Percentiles rank a stretch among this genome's conserved stretches.
Evolutionary conservation across 1,139 yeast genomes (phyloP).

Genomic region (Lodderomyces parapsilosis): DNA sequence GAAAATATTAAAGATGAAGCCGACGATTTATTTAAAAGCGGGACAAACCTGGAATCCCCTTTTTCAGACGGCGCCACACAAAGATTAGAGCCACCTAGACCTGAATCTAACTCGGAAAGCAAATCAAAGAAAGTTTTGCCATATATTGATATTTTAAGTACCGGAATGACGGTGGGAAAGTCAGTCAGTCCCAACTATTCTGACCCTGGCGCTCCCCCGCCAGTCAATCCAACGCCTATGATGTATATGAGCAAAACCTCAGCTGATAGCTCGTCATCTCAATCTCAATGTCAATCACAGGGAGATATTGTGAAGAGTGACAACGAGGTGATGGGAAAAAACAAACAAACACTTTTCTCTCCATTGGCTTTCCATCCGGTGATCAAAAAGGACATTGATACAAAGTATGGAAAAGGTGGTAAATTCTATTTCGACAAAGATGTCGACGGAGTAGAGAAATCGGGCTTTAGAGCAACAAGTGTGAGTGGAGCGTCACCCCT

Average conservation of each 20-base stretch:
- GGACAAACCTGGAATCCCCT: background rate
- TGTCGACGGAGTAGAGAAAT: background rate
- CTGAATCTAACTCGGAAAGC: background rate
- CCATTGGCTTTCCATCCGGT: constrained; percentile 80
- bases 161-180: constrained; percentile 48
- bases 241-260: constrained; percentile 15
- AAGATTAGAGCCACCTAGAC: background rate
- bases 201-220: constrained; percentile 83
- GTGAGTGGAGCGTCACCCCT: constrained; percentile 5
- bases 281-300: background rate
- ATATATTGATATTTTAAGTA: constrained; percentile 54
- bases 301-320: constrained; percentile 2
- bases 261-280: constrained; percentile 11
- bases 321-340: constrained; percentile 11
- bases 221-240: constrained; percentile 59
- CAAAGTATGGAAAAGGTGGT: constrained; percentile 84
- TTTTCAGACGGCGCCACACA: background rate
- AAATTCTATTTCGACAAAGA: constrained; percentile 50
- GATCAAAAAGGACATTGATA: constrained; percentile 71
- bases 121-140: constrained; percentile 9
- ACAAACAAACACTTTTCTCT: constrained; percentile 59
- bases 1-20: background rate
- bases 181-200: constrained; percentile 54
- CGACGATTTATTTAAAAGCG: constrained; percentile 8
- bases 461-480: constrained; percentile 15